Conservation (phyloP, 257 asterid genomes). For the Salvia miltiorrhiza region DNA sequence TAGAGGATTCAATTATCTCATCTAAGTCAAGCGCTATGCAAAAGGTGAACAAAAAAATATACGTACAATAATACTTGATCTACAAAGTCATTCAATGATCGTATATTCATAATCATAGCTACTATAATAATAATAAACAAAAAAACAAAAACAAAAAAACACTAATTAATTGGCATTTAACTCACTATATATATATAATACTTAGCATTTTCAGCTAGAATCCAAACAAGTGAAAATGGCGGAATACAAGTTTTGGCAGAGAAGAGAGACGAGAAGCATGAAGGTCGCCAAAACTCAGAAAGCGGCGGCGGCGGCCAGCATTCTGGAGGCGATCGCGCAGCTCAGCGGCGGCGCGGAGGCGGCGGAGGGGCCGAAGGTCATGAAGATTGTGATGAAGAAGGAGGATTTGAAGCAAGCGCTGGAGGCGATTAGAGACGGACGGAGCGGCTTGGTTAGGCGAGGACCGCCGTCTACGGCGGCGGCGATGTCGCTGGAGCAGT, state of each 20-base stretch:
- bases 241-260: constrained; percentile 22
- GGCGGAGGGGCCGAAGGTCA: constrained; percentile 24
- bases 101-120: neutral
- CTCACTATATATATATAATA: constrained; percentile 29
- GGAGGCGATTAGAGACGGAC: constrained; percentile 28
- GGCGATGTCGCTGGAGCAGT: constrained; percentile 34
- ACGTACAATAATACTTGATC: neutral
- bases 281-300: constrained; percentile 29
- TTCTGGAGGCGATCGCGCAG: constrained; percentile 33
- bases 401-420: constrained; percentile 38
- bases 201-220: neutral
- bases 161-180: neutral
- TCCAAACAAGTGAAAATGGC: constrained; percentile 10
- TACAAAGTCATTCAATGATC: constrained; percentile 4
- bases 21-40: neutral
- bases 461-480: neutral
- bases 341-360: constrained; percentile 15
- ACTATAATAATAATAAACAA: neutral
- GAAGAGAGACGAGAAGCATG: constrained; percentile 28
- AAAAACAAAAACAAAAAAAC: neutral
- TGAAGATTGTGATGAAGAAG: constrained; percentile 47
- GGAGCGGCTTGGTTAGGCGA: neutral
- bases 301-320: constrained; percentile 15
- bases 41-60: neutral
- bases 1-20: neutral